phyloP scores from a whole-genome alignment of 495 filamentous ascomycete genomes.

The Cryomyces minteri region DNA sequence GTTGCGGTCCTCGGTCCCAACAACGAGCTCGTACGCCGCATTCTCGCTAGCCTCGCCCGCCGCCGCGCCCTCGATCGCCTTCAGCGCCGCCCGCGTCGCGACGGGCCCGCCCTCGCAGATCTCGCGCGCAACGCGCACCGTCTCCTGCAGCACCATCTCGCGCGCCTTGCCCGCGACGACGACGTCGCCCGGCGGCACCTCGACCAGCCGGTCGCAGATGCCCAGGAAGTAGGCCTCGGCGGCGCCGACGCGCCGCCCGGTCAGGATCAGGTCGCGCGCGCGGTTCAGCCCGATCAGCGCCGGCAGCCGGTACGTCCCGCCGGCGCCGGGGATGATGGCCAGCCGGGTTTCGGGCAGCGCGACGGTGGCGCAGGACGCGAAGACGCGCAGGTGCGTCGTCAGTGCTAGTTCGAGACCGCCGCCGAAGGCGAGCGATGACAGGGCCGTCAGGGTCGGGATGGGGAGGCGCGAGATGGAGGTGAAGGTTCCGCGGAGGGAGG shows the following conservation, averaged over 20 bases:
- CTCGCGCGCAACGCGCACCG: conserved; percentile 57
- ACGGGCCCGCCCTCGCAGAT: conserved; percentile 80
- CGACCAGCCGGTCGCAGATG: conserved; percentile 64
- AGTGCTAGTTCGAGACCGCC: conserved; percentile 86
- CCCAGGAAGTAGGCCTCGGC: conserved; percentile 72
- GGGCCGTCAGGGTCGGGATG: conserved; percentile 75
- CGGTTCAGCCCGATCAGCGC: conserved; percentile 51
- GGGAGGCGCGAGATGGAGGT: conserved; percentile 46
- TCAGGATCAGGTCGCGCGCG: conserved; percentile 72
- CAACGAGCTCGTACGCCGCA: conserved; percentile 68
- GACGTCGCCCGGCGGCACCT: conserved; percentile 38
- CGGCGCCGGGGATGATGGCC: conserved; percentile 86
- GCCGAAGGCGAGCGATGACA: conserved; percentile 67
- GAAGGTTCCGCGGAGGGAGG: conserved; percentile 53
- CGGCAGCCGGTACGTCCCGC: conserved; percentile 76
- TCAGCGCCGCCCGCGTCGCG: conserved; percentile 51
- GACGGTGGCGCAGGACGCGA: conserved; percentile 51
- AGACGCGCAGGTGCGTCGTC: conserved; percentile 67
- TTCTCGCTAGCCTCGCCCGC: conserved; percentile 64
- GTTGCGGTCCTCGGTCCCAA: conserved; percentile 65
- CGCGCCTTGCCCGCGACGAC: conserved; percentile 20
- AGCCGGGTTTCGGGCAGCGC: conserved; percentile 81
- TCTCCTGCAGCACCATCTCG: conserved; percentile 46
- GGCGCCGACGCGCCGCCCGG: conserved; percentile 60
- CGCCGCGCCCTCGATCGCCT: conserved; percentile 56